Base-by-base conservation (phyloP, 768 basidiomycete species). In the Suillus lakei region DNA sequence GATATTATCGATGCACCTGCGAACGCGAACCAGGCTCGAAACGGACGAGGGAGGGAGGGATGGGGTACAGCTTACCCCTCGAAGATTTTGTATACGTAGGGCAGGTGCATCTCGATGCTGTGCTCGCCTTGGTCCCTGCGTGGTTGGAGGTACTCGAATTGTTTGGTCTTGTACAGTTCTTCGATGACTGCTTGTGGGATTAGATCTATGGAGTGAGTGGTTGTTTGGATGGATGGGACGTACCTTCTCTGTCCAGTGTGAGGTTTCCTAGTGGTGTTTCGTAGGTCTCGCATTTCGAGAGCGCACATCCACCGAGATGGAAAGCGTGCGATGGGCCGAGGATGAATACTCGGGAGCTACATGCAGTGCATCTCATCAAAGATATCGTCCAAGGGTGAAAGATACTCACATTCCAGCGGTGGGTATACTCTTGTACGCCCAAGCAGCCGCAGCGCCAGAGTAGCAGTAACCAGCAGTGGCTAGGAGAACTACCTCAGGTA, bases 61-160 rank as follows among this genome's bases (percentile, higher is more conserved):
- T n/a, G 32, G 26, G 28, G 6, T 1, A 16, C 3, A 39, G 73
- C 81, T 68, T 72, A 95, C 94, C 88, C 88, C 76, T 92, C 84
- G 66, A 97, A 98, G 13, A 91, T 79, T 76, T 94, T 94, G 59
- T 92, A 86, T 48, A 98, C 81, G 75, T 94, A 96, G 6, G 97
- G 96, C 21, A 99, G 84, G 72, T 99, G 96, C 94, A 99, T 96
- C 80, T 99, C 98, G 62, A 99, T 88, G 73, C 94, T 96, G 75
- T 99, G 98, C 72, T 99, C 98, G 34, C 91, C 93, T 77, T 96
- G 95, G 73, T 99, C 98, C 2, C 88, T 88, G 2, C 79, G 71
- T 3, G 83, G 69, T 21, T 79, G 79, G 87, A 99, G 89, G 12
- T 82, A 79, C 43, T 85, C 82, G 70, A 99, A 99, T 62, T 87